phyloP scores from a whole-genome alignment of 148 eudicot genomes.

The Nyssa sinensis region DNA sequence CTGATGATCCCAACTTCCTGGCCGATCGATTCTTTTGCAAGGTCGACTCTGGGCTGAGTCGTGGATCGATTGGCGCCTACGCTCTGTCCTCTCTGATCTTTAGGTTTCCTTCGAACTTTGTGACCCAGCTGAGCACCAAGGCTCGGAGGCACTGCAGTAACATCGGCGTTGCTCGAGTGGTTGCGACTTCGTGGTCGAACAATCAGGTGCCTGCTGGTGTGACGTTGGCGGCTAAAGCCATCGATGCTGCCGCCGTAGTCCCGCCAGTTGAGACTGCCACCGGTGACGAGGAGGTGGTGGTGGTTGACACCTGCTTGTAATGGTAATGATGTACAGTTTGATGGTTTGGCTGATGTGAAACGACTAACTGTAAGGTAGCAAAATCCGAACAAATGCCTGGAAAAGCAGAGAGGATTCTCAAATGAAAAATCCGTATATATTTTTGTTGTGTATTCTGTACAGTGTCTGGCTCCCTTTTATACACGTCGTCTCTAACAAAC shows the following conservation, averaged over 20 bases:
- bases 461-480: no score
- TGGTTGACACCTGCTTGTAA: constrained; percentile 18
- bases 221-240: constrained; percentile 24
- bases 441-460: no score
- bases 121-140: constrained; percentile 76
- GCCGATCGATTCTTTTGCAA: constrained; percentile 24
- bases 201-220: constrained; percentile 13
- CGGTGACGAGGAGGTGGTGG: constrained; percentile 28
- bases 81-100: constrained; percentile 59
- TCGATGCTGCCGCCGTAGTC: constrained; percentile 27
- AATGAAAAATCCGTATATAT: no score
- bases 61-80: constrained; percentile 16
- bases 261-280: constrained; percentile 25
- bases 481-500: no score
- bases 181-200: constrained; percentile 80
- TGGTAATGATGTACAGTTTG: constrained; percentile 31
- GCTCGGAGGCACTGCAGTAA: constrained; percentile 91
- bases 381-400: no score
- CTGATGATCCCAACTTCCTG: constrained; percentile 21
- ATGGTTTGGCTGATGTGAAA: constrained; percentile 14
- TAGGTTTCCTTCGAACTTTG: constrained; percentile 82
- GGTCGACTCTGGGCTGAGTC: not conserved
- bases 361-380: no score
- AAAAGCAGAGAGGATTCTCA: no score
- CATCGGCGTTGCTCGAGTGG: constrained; percentile 82